phyloP scores from a whole-genome alignment of 306 rosid species.

The Cucurbita ficifolia region DNA sequence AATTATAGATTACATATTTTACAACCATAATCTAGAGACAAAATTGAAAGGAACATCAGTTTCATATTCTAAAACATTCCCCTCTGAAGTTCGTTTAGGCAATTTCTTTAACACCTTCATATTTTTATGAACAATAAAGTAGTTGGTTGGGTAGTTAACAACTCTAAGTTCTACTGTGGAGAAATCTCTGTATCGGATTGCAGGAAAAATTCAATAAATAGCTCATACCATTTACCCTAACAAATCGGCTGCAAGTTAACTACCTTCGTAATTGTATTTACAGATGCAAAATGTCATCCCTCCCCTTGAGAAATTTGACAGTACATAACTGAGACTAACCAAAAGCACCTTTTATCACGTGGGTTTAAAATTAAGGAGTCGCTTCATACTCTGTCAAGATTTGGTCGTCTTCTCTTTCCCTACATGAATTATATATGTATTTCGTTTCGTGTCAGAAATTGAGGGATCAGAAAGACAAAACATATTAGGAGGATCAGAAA shows the following conservation, averaged over 20 bases:
- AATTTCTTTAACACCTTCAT: neutral
- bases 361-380: neutral
- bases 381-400: neutral
- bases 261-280: neutral
- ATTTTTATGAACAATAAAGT: neutral
- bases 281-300: neutral
- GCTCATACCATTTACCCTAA: neutral
- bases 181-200: neutral
- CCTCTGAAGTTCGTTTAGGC: neutral
- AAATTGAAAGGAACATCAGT: no score
- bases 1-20: no score
- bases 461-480: conserved; percentile 2
- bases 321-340: neutral
- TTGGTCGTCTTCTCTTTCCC: neutral
- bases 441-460: conserved; percentile 12
- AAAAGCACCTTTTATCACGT: neutral
- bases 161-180: neutral
- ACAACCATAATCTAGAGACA: no score
- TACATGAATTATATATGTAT: neutral
- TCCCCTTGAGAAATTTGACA: neutral
- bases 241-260: neutral
- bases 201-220: neutral
- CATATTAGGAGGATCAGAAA: conserved; percentile 2
- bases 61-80: no score
- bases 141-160: neutral